These are phyloP conservation scores for Gymnopus androsaceus DNA, from an alignment of 1,284 basidiomycete genomes.

Conservation along the genomic window DNA sequence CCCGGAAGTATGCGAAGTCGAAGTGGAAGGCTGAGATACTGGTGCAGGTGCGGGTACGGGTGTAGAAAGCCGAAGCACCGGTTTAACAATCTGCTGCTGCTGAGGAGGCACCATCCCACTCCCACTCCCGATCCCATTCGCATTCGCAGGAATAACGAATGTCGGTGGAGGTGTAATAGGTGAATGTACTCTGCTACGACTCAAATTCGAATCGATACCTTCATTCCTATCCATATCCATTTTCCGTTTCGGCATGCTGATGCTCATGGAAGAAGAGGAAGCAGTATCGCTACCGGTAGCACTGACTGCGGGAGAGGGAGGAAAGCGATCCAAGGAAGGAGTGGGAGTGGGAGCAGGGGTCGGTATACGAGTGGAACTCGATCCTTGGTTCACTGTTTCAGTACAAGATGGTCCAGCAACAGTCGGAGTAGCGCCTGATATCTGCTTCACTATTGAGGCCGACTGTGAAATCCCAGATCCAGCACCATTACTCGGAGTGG, in stretches of 20 bases:
- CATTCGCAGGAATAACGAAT: neutral
- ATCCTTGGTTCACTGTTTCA: neutral
- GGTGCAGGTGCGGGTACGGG: neutral
- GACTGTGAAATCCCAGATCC: too few species aligned
- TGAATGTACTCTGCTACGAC: neutral
- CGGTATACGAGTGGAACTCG: neutral
- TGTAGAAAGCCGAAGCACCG: neutral
- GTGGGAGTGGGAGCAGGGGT: constrained; percentile 4
- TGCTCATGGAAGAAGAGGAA: neutral
- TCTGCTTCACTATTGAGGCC: too few species aligned
- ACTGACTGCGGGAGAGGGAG: neutral
- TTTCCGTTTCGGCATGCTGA: neutral
- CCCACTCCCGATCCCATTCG: neutral
- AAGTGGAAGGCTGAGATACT: too few species aligned
- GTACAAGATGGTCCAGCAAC: too few species aligned
- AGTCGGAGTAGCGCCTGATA: too few species aligned
- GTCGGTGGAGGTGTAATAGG: neutral
- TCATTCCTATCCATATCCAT: too few species aligned
- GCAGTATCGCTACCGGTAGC: neutral
- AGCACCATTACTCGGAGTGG: too few species aligned
- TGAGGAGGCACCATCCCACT: neutral
- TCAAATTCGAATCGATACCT: neutral
- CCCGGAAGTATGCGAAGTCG: neutral
- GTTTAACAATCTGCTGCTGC: neutral
- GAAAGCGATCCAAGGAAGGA: neutral